A percentile compares a stretch with the other conserved stretches of the same genome.
phyloP scores from a whole-genome alignment of 306 rosid species.

The Geum urbanum region DNA sequence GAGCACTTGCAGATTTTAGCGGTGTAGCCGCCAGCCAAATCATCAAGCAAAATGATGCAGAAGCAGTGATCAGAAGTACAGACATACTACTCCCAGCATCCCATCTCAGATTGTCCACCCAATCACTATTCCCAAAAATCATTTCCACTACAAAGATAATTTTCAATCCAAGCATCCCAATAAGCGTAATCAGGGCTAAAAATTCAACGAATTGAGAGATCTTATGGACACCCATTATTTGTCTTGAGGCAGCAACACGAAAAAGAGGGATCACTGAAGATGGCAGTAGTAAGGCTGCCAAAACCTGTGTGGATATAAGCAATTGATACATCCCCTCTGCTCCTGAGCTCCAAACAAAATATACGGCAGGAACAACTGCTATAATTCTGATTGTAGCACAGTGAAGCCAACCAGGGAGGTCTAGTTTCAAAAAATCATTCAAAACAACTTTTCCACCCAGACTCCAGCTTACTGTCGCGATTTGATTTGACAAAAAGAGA shows the following conservation, averaged over 20 bases:
- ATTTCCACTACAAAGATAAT: conserved; percentile 73
- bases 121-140: conserved; percentile 83
- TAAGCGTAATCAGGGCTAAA: conserved; percentile 49
- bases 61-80: conserved; percentile 45
- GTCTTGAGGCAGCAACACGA: conserved; percentile 72
- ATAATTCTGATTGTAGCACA: conserved; percentile 79
- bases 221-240: conserved; percentile 81
- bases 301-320: conserved; percentile 76
- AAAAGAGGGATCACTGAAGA: conserved; percentile 90
- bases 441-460: conserved; percentile 70
- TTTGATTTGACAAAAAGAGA: conserved; percentile 75
- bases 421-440: conserved; percentile 66
- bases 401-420: conserved; percentile 96
- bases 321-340: conserved; percentile 92
- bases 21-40: conserved; percentile 90
- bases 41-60: conserved; percentile 63
- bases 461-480: conserved; percentile 68
- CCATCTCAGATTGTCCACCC: conserved; percentile 78
- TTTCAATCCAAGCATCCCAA: conserved; percentile 84
- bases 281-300: conserved; percentile 82
- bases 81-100: conserved; percentile 54
- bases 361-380: conserved; percentile 80
- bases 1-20: conserved; percentile 58
- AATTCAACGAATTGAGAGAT: conserved; percentile 69
- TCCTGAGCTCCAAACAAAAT: conserved; percentile 86